Conservation (phyloP, 2,329 filamentous ascomycete species). For the Microsporum ferrugineum region DNA sequence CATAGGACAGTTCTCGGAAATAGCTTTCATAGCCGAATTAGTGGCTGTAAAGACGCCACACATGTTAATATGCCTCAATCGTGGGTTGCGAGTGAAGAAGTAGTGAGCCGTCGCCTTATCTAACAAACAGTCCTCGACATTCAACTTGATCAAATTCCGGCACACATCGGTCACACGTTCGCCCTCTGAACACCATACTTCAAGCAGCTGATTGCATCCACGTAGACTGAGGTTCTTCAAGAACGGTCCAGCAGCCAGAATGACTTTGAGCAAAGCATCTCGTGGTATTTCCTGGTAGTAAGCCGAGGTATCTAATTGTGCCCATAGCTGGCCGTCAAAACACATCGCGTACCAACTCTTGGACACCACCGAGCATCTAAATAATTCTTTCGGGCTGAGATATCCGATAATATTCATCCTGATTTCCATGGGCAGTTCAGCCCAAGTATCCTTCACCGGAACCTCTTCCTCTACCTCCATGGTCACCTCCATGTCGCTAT, state of each 20-base stretch:
- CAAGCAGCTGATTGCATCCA: slow-evolving; percentile 79
- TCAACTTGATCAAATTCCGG: slow-evolving; percentile 75
- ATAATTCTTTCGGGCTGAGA: slow-evolving; percentile 67
- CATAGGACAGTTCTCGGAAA: slow-evolving; percentile 66
- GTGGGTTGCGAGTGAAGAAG: slow-evolving; percentile 64
- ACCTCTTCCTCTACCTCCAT: slow-evolving; percentile 21
- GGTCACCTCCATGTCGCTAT: neutral
- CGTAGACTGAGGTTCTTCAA: slow-evolving; percentile 80
- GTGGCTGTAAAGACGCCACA: slow-evolving; percentile 69
- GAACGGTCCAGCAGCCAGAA: slow-evolving; percentile 75
- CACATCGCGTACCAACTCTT: slow-evolving; percentile 70
- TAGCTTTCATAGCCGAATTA: slow-evolving; percentile 75
- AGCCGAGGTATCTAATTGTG: slow-evolving; percentile 66
- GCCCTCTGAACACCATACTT: slow-evolving; percentile 64
- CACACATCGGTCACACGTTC: slow-evolving; percentile 63
- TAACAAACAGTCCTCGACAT: slow-evolving; percentile 79
- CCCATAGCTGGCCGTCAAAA: slow-evolving; percentile 93
- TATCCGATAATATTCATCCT: slow-evolving; percentile 66
- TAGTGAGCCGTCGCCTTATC: slow-evolving; percentile 68
- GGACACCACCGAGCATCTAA: slow-evolving; percentile 65
- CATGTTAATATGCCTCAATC: slow-evolving; percentile 73
- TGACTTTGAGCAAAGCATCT: slow-evolving; percentile 71
- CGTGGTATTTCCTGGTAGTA: slow-evolving; percentile 84
- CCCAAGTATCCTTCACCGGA: slow-evolving; percentile 59
- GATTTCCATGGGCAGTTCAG: slow-evolving; percentile 68